Evolutionary conservation across 2,329 filamentous ascomycete genomes (phyloP), one percentile per base, ranked within the genome.

Genomic region (Cordyceps javanica): DNA sequence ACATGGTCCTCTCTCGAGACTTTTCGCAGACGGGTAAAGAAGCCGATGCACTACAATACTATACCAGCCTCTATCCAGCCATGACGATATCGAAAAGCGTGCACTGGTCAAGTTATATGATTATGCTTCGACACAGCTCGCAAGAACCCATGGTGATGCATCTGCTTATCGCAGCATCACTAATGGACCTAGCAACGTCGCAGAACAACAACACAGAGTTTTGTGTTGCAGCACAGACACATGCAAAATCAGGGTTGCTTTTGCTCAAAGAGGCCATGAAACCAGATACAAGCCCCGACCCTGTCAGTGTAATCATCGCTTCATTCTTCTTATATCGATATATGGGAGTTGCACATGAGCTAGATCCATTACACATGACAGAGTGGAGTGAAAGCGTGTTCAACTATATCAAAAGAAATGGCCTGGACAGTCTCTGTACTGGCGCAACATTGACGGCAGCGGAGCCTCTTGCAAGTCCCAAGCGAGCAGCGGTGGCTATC

Each of bases 141-240:
- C 54, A 57, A 32, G 54, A 50, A 9, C 54, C 54, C n/a, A 16
- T 57, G 34, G 39, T 36, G 3, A 57, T 57, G 54, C 54, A 57
- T 41, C 26, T 57, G 6, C 42, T 57, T 5, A 48, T 57, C 8
- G 54, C 54, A n/a, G 44, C 44, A 13, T 39, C 54, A 7, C 21
- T 57, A 9, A 57, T 57, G 8, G 54, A 57, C 26, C 23, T 57
- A 5, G 45, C 54, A 19, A 42, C 54, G 2, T 16, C 25, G 9
- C 34, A 57, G 14, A 46, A 57, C 5, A 26, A 41, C 21, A 28
- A 50, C 16, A 8, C 16, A 10, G 36, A 25, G 5, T 42, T 57
- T 1, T 50, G 54, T 36, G 6, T 44, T 7, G 54, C 54, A 5
- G 54, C 54, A 10, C 54, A 45, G 5, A n/a, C 54, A 5, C 54